These are phyloP conservation scores for Fusarium newnesense DNA, from an alignment of 2,329 filamentous ascomycete species.

Conservation along the genomic window DNA sequence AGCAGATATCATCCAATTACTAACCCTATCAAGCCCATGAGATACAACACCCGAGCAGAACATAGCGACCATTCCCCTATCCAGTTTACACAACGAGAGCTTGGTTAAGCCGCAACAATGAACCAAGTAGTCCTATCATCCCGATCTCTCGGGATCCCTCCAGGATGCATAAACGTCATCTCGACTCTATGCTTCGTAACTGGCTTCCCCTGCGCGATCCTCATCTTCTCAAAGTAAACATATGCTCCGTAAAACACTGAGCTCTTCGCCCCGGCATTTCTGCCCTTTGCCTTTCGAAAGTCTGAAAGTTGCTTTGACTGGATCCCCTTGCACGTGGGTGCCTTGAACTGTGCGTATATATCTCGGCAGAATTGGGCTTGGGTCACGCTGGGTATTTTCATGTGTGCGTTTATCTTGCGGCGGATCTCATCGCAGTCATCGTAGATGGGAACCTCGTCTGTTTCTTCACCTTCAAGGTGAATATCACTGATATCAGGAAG, in stretches of 20 bases:
- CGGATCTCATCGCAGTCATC: conserved; percentile 11
- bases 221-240: conserved; percentile 21
- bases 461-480: conserved; percentile 1
- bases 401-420: conserved; percentile 13
- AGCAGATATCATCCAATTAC: neutral
- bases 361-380: conserved; percentile 11
- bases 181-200: neutral
- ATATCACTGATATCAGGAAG: neutral
- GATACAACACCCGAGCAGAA: neutral
- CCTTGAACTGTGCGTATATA: neutral
- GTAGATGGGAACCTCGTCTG: neutral
- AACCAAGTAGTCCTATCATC: neutral
- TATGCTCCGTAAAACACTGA: conserved; percentile 7
- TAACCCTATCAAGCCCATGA: neutral
- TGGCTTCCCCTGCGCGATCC: conserved; percentile 8
- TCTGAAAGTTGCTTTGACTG: conserved; percentile 17
- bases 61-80: neutral
- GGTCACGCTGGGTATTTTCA: neutral
- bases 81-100: fast-evolving
- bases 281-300: neutral
- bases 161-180: neutral
- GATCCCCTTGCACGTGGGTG: conserved; percentile 6
- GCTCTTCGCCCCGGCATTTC: neutral
- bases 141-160: neutral
- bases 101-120: neutral